These are phyloP conservation scores for Hippophae rhamnoides DNA, from an alignment of 306 rosid genomes.

Conservation along the genomic window DNA sequence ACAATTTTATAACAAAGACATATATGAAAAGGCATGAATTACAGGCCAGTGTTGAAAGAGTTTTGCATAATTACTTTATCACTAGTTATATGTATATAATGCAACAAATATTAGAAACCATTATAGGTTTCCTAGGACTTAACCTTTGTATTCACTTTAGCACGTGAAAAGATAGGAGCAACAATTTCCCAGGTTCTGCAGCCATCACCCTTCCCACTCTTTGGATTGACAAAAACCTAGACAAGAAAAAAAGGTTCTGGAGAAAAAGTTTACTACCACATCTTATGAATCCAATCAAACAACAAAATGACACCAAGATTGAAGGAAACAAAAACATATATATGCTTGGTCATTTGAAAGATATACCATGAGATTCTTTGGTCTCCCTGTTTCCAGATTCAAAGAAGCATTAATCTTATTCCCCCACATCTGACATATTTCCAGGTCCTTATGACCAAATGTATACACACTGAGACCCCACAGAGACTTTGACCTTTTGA, in stretches of 20 bases:
- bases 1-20: no score
- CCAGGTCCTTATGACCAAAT: constrained; percentile 52
- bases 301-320: constrained; percentile 9
- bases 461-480: constrained; percentile 49
- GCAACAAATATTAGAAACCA: neutral
- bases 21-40: no score
- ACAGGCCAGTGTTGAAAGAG: no score
- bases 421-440: constrained; percentile 69
- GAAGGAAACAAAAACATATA: constrained; percentile 5
- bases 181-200: constrained; percentile 72
- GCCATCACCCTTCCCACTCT: constrained; percentile 81
- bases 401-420: constrained; percentile 42
- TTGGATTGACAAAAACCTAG: constrained; percentile 94
- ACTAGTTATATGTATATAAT: no score
- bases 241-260: constrained; percentile 42
- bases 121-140: constrained; percentile 7
- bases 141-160: constrained; percentile 80
- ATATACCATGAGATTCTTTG: constrained; percentile 80
- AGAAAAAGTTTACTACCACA: constrained; percentile 20
- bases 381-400: constrained; percentile 49
- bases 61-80: no score
- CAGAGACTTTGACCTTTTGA: constrained; percentile 33
- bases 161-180: constrained; percentile 69
- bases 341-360: constrained; percentile 15
- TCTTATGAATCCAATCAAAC: constrained; percentile 10